Conservation (phyloP, 768 basidiomycete genomes). For the Porphyrellus cyaneotinctus region DNA sequence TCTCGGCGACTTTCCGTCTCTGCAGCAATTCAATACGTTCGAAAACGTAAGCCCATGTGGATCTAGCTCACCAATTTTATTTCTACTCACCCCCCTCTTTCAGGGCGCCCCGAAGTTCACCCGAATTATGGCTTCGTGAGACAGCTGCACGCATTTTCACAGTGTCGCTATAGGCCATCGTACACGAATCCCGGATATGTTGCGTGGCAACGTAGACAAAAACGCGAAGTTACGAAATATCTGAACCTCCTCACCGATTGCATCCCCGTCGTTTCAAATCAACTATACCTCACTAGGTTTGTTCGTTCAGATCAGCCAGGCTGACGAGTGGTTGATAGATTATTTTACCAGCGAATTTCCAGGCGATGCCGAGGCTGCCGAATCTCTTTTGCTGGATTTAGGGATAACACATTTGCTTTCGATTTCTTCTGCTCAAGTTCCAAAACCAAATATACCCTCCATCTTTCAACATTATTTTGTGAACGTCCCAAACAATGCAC, state of each 20-base stretch:
- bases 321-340: background rate
- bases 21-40: constrained; percentile 47
- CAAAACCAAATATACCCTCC: constrained; percentile 29
- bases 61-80: constrained; percentile 3
- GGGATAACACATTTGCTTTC: constrained; percentile 53
- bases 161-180: constrained; percentile 46
- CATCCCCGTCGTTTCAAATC: constrained; percentile 45
- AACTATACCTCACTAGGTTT: constrained; percentile 51
- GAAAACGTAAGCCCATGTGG: constrained; percentile 38
- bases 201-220: constrained; percentile 55
- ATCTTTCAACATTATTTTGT: constrained; percentile 40
- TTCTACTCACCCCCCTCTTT: constrained; percentile 9
- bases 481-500: constrained; percentile 36
- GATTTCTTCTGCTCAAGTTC: constrained; percentile 48
- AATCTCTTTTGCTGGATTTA: constrained; percentile 47
- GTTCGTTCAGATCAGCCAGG: background rate
- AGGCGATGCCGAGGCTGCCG: constrained; percentile 45
- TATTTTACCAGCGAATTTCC: constrained; percentile 49
- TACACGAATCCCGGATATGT: constrained; percentile 43
- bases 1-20: constrained; percentile 38
- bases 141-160: constrained; percentile 52
- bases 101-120: constrained; percentile 37
- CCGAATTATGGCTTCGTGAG: constrained; percentile 52
- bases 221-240: constrained; percentile 50
- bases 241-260: constrained; percentile 51